Percentiles rank a stretch among this genome's conserved stretches.
Evolutionary conservation across 306 rosid species (phyloP).

Genomic region (Hippophae gyantsensis): DNA sequence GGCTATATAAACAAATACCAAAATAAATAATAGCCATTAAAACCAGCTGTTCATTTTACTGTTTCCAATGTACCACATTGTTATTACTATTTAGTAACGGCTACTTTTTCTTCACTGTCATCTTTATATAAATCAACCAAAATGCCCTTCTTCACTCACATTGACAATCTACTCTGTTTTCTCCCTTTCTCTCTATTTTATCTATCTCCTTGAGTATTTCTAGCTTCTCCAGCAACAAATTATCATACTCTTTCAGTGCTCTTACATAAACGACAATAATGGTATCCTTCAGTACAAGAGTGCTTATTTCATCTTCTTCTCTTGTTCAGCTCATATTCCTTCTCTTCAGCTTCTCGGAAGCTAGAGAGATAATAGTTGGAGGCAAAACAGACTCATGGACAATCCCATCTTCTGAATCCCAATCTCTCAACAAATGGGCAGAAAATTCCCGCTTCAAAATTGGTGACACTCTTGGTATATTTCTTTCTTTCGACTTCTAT

Average conservation of each 20-base stretch:
- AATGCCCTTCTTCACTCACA: background rate
- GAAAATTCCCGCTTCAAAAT: slow-evolving; percentile 45
- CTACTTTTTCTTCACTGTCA: too few relatives aligned
- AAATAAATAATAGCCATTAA: too few relatives aligned
- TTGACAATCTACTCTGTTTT: background rate
- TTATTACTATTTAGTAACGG: too few relatives aligned
- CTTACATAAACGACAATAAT: too few relatives aligned
- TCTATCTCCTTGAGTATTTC: background rate
- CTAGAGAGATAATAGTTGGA: slow-evolving; percentile 59
- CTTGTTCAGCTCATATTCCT: slow-evolving; percentile 17
- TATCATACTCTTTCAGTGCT: background rate
- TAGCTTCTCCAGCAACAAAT: too few relatives aligned
- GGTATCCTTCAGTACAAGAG: too few relatives aligned
- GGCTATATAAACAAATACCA: too few relatives aligned
- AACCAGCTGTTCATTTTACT: too few relatives aligned
- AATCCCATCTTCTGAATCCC: slow-evolving; percentile 61
- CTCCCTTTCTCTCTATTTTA: background rate
- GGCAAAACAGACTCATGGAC: slow-evolving; percentile 62
- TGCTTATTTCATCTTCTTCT: slow-evolving; percentile 12
- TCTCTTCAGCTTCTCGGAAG: slow-evolving; percentile 46
- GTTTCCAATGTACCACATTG: too few relatives aligned
- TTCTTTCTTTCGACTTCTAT: background rate
- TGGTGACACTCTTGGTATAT: slow-evolving; percentile 59
- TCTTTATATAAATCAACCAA: too few relatives aligned
- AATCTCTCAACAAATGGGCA: slow-evolving; percentile 80